phyloP scores from a whole-genome alignment of 345 rosid genomes.

The Ceriops tagal region DNA sequence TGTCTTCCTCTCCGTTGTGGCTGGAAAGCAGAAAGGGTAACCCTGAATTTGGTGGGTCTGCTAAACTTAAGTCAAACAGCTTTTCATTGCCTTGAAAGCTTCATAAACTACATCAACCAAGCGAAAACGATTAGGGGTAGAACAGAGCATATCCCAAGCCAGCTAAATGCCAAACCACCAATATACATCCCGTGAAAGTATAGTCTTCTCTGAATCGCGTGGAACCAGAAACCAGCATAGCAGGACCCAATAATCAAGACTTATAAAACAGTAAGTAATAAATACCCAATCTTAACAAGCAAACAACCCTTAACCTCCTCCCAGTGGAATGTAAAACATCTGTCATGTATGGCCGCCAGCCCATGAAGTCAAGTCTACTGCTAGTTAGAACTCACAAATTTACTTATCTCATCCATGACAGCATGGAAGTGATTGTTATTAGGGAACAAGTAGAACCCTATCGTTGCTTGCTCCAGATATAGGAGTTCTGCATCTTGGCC shows the following conservation, averaged over 20 bases:
- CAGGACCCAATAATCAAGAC: constrained; percentile 17
- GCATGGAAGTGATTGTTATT: constrained; percentile 69
- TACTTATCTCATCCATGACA: constrained; percentile 69
- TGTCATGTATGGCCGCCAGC: constrained; percentile 25
- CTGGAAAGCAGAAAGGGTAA: constrained; percentile 27
- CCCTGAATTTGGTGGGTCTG: constrained; percentile 21
- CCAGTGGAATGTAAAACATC: constrained; percentile 34
- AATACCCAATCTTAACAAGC: constrained; percentile 29
- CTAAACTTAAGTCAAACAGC: constrained; percentile 29
- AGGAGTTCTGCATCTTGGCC: constrained; percentile 68
- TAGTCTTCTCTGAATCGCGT: constrained; percentile 14
- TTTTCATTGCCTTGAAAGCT: constrained; percentile 19
- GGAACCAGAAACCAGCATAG: constrained; percentile 15
- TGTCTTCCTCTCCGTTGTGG: constrained; percentile 29
- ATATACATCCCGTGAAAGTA: constrained; percentile 21
- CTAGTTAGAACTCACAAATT: constrained; percentile 51
- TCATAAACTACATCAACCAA: constrained; percentile 22
- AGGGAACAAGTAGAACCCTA: constrained; percentile 87
- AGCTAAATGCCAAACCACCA: constrained; percentile 39
- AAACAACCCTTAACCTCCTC: constrained; percentile 25
- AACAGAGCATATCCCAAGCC: constrained; percentile 23
- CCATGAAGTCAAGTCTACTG: constrained; percentile 31
- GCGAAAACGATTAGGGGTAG: constrained; percentile 18
- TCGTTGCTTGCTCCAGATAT: constrained; percentile 66
- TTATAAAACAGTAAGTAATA: constrained; percentile 29